These are phyloP conservation scores for Pleoardoris graminearum DNA, from an alignment of 2,329 filamentous ascomycete species.

Conservation along the genomic window DNA sequence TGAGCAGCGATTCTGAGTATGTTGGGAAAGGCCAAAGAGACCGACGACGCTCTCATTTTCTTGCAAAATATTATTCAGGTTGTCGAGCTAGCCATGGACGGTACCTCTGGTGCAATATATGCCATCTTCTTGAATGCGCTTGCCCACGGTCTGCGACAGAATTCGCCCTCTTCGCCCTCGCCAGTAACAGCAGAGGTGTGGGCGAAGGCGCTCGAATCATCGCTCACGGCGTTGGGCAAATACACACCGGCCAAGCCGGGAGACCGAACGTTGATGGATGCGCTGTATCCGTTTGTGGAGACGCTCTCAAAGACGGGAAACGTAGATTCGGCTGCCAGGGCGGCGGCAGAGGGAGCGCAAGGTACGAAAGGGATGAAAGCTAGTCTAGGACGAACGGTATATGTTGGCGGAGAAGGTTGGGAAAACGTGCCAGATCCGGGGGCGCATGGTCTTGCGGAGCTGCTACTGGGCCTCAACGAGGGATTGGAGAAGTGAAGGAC, in stretches of 20 bases:
- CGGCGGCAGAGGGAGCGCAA: conserved; percentile 74
- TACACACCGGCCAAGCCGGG: conserved; percentile 91
- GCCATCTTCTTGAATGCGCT: conserved; percentile 91
- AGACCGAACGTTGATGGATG: conserved; percentile 89
- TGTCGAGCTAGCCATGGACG: conserved; percentile 73
- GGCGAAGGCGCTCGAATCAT: conserved; percentile 71
- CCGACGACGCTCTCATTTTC: conserved; percentile 62
- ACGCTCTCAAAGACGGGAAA: conserved; percentile 67
- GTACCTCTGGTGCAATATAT: conserved; percentile 75
- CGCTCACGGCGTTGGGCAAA: conserved; percentile 64
- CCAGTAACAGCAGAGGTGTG: conserved; percentile 57
- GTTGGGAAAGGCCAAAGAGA: conserved; percentile 49
- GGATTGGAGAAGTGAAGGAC: conserved; percentile 45
- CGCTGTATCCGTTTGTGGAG: conserved; percentile 83
- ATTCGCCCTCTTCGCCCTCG: conserved; percentile 52
- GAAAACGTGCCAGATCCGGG: conserved; percentile 75
- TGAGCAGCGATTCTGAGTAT: conserved; percentile 47
- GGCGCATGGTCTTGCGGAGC: conserved; percentile 77
- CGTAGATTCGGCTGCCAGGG: conserved; percentile 72
- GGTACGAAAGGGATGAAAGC: conserved; percentile 91
- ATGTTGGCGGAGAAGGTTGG: conserved; percentile 76
- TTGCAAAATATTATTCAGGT: conserved; percentile 64
- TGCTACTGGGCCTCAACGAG: conserved; percentile 77
- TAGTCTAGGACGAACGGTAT: conserved; percentile 80
- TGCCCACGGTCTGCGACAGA: conserved; percentile 65